phyloP scores from a whole-genome alignment of 2,329 filamentous ascomycete genomes.

The Berkeleyomyces rouxiae region DNA sequence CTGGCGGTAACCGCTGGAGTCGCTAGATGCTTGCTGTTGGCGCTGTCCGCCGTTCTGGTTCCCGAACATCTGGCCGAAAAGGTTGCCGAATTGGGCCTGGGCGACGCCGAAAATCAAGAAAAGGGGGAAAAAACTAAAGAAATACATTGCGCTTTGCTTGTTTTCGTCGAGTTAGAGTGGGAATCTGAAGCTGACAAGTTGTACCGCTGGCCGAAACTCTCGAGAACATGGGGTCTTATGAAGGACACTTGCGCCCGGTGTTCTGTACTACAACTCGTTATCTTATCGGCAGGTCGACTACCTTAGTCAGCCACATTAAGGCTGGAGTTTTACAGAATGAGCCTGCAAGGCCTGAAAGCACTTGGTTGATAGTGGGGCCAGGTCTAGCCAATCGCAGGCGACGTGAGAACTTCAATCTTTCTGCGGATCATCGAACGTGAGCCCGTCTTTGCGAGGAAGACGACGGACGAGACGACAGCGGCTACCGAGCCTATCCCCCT shows the following conservation, averaged over 20 bases:
- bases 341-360: not conserved
- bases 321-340: not conserved
- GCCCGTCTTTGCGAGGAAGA: not conserved
- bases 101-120: conserved; percentile 18
- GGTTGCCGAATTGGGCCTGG: conserved; percentile 64
- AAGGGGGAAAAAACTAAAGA: conserved; percentile 6
- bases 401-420: conserved; percentile 10
- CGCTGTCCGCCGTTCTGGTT: conserved; percentile 32
- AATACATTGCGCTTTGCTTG: not conserved
- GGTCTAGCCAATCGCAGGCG: conserved; percentile 8
- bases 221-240: not conserved
- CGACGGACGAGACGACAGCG: not conserved
- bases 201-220: not conserved
- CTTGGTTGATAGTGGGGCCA: not conserved
- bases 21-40: conserved; percentile 67
- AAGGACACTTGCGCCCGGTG: not conserved
- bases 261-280: conserved; percentile 5
- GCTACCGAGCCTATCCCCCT: not conserved
- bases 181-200: not conserved
- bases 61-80: conserved; percentile 96
- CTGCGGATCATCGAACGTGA: conserved; percentile 2
- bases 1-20: conserved; percentile 62
- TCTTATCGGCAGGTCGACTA: conserved; percentile 5
- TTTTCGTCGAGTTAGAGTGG: not conserved
- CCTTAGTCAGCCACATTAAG: conserved; percentile 5